These are phyloP conservation scores for Saccharomycodes ludwigii DNA, from an alignment of 805 yeast species.

Conservation along the genomic window DNA sequence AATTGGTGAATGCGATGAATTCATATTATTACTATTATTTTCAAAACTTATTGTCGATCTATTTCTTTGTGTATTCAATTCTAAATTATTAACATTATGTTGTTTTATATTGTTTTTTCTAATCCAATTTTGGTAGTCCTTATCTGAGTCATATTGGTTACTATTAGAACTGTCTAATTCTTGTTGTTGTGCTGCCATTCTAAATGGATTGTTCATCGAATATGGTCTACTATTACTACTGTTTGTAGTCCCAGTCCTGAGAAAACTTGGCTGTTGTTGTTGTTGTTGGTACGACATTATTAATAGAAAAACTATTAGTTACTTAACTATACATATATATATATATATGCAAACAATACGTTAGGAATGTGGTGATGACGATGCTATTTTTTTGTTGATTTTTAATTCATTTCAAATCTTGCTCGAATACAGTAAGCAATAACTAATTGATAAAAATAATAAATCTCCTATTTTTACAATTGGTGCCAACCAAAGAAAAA, in stretches of 20 bases:
- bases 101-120: conserved; percentile 27
- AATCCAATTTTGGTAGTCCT: conserved; percentile 49
- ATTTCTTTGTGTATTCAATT: too few relatives aligned
- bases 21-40: too few relatives aligned
- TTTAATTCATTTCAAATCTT: too few relatives aligned
- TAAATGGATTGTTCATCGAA: conserved; percentile 65
- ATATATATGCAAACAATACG: conserved; percentile 1
- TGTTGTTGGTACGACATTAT: conserved; percentile 1
- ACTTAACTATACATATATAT: background rate
- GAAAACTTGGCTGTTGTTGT: conserved; percentile 11
- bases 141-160: conserved; percentile 19
- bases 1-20: too few relatives aligned
- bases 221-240: conserved; percentile 25
- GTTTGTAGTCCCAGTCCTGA: conserved; percentile 15
- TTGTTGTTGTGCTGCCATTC: conserved; percentile 30
- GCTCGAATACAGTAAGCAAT: too few relatives aligned
- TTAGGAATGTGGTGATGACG: too few relatives aligned
- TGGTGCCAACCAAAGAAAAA: too few relatives aligned
- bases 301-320: background rate
- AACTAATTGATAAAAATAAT: too few relatives aligned
- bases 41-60: too few relatives aligned
- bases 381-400: too few relatives aligned
- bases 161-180: conserved; percentile 20
- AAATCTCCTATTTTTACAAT: too few relatives aligned
- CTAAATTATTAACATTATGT: too few relatives aligned